Evolutionary conservation across 2,329 filamentous ascomycete species (phyloP).

Genomic region (Aspergillus neotritici): DNA sequence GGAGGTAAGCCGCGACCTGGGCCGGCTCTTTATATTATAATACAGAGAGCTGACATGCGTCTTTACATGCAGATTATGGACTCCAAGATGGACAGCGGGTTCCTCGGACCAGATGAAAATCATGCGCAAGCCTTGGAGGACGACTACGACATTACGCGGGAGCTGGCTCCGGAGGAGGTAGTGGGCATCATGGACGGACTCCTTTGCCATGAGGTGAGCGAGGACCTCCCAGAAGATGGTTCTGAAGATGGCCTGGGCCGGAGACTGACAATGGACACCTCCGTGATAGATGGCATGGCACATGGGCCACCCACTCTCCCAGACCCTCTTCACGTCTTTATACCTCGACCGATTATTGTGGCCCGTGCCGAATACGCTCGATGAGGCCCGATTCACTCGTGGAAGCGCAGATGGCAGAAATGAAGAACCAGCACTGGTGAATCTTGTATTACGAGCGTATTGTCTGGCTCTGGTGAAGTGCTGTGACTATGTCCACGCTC

Average conservation of each 20-base stretch:
- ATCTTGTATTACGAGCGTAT: constrained; percentile 71
- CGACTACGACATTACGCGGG: constrained; percentile 66
- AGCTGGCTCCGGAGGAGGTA: constrained; percentile 69
- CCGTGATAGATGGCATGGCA: constrained; percentile 81
- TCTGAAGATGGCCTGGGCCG: background rate
- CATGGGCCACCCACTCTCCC: constrained; percentile 87
- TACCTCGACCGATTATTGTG: constrained; percentile 81
- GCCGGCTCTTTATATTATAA: background rate
- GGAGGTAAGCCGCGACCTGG: constrained; percentile 42
- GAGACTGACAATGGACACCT: constrained; percentile 7
- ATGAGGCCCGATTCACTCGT: constrained; percentile 58
- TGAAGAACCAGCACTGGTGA: constrained; percentile 44
- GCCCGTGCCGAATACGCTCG: constrained; percentile 58
- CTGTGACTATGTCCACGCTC: constrained; percentile 70
- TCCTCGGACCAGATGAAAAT: constrained; percentile 64
- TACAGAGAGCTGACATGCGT: constrained; percentile 12
- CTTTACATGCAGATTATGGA: constrained; percentile 76
- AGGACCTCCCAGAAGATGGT: background rate
- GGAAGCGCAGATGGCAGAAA: constrained; percentile 17
- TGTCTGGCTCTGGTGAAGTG: constrained; percentile 79
- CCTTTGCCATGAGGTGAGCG: constrained; percentile 71
- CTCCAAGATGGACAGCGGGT: constrained; percentile 96
- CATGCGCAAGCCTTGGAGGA: constrained; percentile 61
- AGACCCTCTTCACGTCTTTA: constrained; percentile 87
- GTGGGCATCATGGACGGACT: constrained; percentile 93